Evolutionary conservation across 2,329 filamentous ascomycete genomes (phyloP).

Genomic region (Fusarium metavorans): DNA sequence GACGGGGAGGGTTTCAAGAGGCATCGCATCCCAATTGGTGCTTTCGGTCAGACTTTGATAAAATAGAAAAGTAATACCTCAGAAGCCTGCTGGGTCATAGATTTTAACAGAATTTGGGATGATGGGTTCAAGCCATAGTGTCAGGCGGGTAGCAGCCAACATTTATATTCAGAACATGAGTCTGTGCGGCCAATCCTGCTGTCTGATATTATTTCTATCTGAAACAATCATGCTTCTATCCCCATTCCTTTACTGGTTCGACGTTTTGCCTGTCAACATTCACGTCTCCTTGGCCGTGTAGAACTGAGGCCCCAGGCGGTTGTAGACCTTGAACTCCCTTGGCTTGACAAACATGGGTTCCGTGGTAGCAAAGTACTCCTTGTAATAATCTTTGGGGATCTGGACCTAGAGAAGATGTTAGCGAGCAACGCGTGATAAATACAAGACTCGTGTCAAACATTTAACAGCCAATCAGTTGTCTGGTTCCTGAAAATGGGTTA

Average conservation of each 20-base stretch:
- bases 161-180: no score
- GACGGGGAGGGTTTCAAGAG: neutral
- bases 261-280: neutral
- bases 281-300: neutral
- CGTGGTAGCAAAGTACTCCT: conserved; percentile 2
- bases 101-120: no score
- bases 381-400: conserved; percentile 5
- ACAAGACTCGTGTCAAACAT: neutral
- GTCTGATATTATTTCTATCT: no score
- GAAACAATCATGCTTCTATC: no score
- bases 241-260: no score
- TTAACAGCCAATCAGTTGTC: neutral
- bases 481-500: neutral
- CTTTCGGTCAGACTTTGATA: neutral
- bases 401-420: neutral
- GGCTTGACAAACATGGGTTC: conserved; percentile 4
- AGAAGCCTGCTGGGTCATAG: no score
- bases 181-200: no score
- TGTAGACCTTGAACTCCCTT: neutral
- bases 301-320: neutral
- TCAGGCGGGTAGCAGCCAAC: no score
- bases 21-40: neutral
- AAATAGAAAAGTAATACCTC: no score
- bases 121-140: no score
- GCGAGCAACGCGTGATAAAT: neutral